Evolutionary conservation across 148 eudicot genomes (phyloP), one percentile per base, ranked within the genome.

Genomic region (Rhododendron griersonianum): DNA sequence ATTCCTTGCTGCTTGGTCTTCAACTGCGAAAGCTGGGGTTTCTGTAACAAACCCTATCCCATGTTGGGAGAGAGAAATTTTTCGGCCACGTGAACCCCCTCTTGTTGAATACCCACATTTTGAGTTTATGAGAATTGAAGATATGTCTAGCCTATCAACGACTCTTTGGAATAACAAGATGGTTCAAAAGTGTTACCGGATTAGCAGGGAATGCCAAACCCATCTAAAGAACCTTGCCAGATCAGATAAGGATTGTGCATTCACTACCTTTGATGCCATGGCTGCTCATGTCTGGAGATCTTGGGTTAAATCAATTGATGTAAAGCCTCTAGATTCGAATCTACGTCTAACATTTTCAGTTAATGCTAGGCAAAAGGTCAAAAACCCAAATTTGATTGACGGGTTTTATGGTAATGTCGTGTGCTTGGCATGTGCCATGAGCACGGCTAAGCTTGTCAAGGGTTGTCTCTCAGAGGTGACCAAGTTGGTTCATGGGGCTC

Each of bases 231-330:
- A 81, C 51, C 51, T 93, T 25, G 95, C 95, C 2, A 90, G 84
- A 75, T 69, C 51, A 65, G 71, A 51, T 6, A 87, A 78, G 25
- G 84, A 85, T 67, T 84, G 55, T 44, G 51, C 75, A 0, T 90
- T 90, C 88, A 89, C 96, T 5, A 87, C 92, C n/a, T 97, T 97
- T 87, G 99, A 97, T 86, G 96, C 99, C 8, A 91, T 95, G 92
- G 93, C 98, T 13, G 99, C 98, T 77, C 99, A 97, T 84, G 92
- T 97, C 45, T 97, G 99, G 99, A 91, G 92, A 84, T 97, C 98
- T 37, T 97, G 98, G 98, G 98, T 97, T 15, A 93, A 92, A 80
- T 94, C 99, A 19, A 91, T 95, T 0, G 89, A 97, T 51, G 94
- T 97, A 0, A 90, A 91, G 81, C 99, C 99, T 1, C 83, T 82